Conservation (phyloP, 179 eudicot species). For the Sideroxylon spinosum region DNA sequence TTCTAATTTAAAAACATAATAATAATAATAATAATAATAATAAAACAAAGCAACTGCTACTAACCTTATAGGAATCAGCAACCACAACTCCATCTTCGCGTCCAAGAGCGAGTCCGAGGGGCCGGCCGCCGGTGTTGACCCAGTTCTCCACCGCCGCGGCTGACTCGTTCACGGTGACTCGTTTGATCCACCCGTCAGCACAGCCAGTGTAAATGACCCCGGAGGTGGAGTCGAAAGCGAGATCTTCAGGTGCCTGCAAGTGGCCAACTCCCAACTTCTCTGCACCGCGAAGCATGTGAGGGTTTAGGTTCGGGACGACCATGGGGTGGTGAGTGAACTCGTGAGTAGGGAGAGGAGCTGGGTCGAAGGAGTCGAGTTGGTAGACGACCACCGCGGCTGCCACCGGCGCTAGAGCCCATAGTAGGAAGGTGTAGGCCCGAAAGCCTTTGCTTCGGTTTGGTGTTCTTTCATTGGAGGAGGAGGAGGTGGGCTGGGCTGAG, state of each 20-base stretch:
- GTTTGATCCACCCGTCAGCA: constrained; percentile 80
- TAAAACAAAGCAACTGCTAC: too few relatives aligned
- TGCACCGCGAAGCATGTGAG: constrained; percentile 33
- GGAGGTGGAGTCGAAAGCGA: constrained; percentile 46
- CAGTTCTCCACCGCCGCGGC: constrained; percentile 44
- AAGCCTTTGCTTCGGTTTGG: neutral
- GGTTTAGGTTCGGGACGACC: constrained; percentile 23
- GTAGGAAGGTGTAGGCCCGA: neutral
- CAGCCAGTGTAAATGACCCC: constrained; percentile 65
- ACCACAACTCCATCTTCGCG: constrained; percentile 41
- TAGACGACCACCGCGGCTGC: constrained; percentile 18
- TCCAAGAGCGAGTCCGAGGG: constrained; percentile 67
- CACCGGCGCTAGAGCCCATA: constrained; percentile 14
- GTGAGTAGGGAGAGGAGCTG: constrained; percentile 42
- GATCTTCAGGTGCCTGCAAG: constrained; percentile 64
- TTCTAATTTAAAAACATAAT: too few relatives aligned
- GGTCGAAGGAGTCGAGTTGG: constrained; percentile 50
- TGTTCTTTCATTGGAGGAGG: neutral
- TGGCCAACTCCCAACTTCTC: constrained; percentile 44
- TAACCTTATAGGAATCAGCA: constrained; percentile 76
- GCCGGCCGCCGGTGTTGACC: constrained; percentile 87
- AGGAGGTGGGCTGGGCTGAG: too few relatives aligned
- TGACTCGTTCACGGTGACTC: constrained; percentile 38
- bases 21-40: too few relatives aligned
- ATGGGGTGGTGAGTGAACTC: constrained; percentile 23